Conservation (phyloP, 495 filamentous ascomycete genomes). For the Hyaloscypha finlandica region DNA sequence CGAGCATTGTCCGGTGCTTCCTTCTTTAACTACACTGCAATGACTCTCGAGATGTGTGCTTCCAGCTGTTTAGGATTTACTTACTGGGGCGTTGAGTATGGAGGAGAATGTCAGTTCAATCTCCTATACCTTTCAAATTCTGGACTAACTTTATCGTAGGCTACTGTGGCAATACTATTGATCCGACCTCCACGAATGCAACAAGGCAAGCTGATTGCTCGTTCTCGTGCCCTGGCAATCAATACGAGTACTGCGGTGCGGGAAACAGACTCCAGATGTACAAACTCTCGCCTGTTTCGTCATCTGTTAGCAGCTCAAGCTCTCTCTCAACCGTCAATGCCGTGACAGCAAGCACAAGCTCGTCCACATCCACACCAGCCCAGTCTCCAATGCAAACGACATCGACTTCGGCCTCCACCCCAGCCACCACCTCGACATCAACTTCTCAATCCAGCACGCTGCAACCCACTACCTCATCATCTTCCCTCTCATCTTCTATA, state of each 20-base stretch:
- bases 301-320: not conserved
- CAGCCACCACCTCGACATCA: not conserved
- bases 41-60: conserved; percentile 34
- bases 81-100: conserved; percentile 40
- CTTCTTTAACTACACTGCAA: conserved; percentile 28
- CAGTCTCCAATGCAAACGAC: not conserved
- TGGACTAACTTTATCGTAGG: conserved; percentile 26
- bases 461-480: not conserved
- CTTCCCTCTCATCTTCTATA: not conserved
- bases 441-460: not conserved
- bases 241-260: conserved; percentile 57
- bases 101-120: conserved; percentile 46
- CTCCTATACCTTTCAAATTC: not conserved
- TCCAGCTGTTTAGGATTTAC: conserved; percentile 24
- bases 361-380: conserved; percentile 7
- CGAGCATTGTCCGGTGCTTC: conserved; percentile 24
- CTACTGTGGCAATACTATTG: conserved; percentile 32
- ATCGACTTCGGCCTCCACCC: not conserved
- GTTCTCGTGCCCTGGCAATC: conserved; percentile 56
- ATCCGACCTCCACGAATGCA: conserved; percentile 21
- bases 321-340: not conserved
- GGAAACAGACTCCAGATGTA: conserved; percentile 58
- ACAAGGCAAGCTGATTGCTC: conserved; percentile 52
- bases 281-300: not conserved
- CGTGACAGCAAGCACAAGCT: not conserved